Percentiles rank a stretch among this genome's conserved stretches.
These are phyloP conservation scores for Penicillium sp. DNA, from an alignment of 2,329 filamentous ascomycete species.

Conservation along the genomic window DNA sequence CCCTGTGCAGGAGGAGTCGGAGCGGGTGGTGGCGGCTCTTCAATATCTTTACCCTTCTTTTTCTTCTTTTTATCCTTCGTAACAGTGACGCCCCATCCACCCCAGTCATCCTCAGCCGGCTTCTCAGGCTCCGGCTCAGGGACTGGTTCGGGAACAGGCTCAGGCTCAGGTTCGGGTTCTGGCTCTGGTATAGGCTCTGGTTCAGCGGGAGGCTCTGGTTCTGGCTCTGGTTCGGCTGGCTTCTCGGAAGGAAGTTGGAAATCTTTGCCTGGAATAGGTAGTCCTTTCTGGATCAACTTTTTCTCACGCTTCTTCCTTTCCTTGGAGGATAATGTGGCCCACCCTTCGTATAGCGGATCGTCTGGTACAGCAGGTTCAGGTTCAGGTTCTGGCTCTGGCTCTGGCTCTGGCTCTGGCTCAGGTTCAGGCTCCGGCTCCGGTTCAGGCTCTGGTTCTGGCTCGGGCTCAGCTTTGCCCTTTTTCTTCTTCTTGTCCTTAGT, in stretches of 20 bases:
- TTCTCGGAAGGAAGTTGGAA: slow-evolving; percentile 29
- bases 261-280: slow-evolving; percentile 35
- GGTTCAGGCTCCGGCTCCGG: slow-evolving; percentile 34
- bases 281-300: slow-evolving; percentile 30
- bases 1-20: slow-evolving; percentile 53
- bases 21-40: slow-evolving; percentile 52
- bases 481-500: slow-evolving; percentile 28
- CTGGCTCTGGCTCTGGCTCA: slow-evolving; percentile 22
- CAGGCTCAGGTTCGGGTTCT: slow-evolving; percentile 29
- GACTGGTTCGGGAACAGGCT: slow-evolving; percentile 30
- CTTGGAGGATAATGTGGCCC: slow-evolving; percentile 41
- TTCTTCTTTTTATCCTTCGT: slow-evolving; percentile 44
- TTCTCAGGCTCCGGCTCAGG: slow-evolving; percentile 24
- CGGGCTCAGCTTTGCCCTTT: slow-evolving; percentile 34
- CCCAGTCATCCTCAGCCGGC: slow-evolving; percentile 33
- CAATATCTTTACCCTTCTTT: slow-evolving; percentile 53
- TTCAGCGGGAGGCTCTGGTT: slow-evolving; percentile 23
- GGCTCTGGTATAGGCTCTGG: slow-evolving; percentile 21
- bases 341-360: slow-evolving; percentile 42
- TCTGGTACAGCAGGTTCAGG: slow-evolving; percentile 33
- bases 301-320: slow-evolving; percentile 52
- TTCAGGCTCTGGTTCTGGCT: slow-evolving; percentile 26
- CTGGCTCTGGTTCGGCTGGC: slow-evolving; percentile 24
- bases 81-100: slow-evolving; percentile 28
- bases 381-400: slow-evolving; percentile 40